These are phyloP conservation scores for Lactifluus hygrophoroides DNA, from an alignment of 768 basidiomycete species.

Conservation along the genomic window DNA sequence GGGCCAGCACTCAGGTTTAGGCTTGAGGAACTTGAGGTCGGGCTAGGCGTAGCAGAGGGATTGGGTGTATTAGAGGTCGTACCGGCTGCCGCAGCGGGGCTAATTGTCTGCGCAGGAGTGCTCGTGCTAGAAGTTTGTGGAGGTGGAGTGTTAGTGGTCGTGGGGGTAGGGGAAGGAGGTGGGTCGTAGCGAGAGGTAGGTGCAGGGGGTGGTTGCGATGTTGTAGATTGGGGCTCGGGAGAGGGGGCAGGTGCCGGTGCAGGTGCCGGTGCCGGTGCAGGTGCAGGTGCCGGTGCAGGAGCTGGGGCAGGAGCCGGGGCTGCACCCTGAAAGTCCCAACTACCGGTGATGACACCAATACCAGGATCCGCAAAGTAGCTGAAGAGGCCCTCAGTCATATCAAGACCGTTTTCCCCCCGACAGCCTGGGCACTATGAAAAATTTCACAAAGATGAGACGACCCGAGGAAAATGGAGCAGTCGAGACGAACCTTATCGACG, in stretches of 20 bases:
- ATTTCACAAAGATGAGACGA: neutral
- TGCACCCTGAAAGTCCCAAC: slow-evolving; percentile 30
- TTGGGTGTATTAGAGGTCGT: neutral
- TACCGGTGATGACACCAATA: slow-evolving; percentile 32
- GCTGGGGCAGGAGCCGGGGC: neutral
- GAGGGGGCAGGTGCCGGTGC: neutral
- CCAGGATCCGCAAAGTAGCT: slow-evolving; percentile 29
- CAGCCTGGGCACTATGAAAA: slow-evolving; percentile 34
- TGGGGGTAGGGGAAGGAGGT: neutral
- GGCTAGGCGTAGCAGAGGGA: neutral
- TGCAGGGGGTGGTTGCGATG: neutral
- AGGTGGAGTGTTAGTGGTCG: neutral
- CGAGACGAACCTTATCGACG: slow-evolving; percentile 46
- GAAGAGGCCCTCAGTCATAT: slow-evolving; percentile 42
- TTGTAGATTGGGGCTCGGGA: neutral
- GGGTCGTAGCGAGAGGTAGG: neutral
- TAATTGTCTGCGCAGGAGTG: neutral
- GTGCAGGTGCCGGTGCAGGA: neutral
- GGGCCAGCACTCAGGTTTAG: neutral
- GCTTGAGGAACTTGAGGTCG: neutral
- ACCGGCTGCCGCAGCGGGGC: neutral
- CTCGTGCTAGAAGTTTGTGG: slow-evolving; percentile 1
- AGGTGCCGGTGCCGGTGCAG: neutral
- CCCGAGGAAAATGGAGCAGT: neutral
- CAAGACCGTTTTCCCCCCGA: slow-evolving; percentile 32